Percentiles rank a stretch among this genome's conserved stretches.
Conservation (phyloP, 2,329 filamentous ascomycete genomes). For the Fusarium sp. region DNA sequence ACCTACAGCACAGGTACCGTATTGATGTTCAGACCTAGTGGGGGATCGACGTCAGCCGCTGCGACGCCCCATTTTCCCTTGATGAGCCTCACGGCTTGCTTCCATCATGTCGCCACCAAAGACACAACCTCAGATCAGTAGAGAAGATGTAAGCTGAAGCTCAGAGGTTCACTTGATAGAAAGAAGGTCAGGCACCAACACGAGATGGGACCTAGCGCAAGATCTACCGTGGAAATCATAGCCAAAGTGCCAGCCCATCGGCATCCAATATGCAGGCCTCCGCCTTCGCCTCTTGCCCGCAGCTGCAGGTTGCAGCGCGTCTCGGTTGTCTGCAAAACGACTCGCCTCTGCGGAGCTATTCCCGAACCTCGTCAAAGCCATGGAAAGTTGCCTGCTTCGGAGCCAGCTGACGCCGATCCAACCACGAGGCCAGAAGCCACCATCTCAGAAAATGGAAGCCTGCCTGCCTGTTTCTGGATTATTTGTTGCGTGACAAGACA, state of each 20-base stretch:
- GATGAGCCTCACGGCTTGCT: slow-evolving; percentile 42
- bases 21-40: slow-evolving; percentile 26
- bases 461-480: not conserved
- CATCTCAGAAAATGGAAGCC: not conserved
- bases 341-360: slow-evolving; percentile 29
- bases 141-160: not conserved
- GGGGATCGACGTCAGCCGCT: slow-evolving; percentile 41
- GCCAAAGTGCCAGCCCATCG: slow-evolving; percentile 32
- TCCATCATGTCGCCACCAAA: slow-evolving; percentile 37
- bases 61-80: slow-evolving; percentile 21
- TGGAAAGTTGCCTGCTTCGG: slow-evolving; percentile 10
- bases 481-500: not conserved
- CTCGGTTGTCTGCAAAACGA: slow-evolving; percentile 19
- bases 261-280: slow-evolving; percentile 42
- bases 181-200: slow-evolving; percentile 34
- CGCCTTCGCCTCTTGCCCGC: slow-evolving; percentile 37
- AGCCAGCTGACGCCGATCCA: slow-evolving; percentile 26
- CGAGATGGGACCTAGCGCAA: slow-evolving; percentile 10
- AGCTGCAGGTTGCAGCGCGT: slow-evolving; percentile 34
- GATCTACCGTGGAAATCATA: slow-evolving; percentile 32
- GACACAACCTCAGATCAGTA: slow-evolving; percentile 4
- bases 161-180: not conserved
- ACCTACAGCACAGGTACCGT: slow-evolving; percentile 14
- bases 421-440: slow-evolving; percentile 12
- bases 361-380: slow-evolving; percentile 26